phyloP scores from a whole-genome alignment of 2,329 filamentous ascomycete genomes.

The Penicillium sp. region DNA sequence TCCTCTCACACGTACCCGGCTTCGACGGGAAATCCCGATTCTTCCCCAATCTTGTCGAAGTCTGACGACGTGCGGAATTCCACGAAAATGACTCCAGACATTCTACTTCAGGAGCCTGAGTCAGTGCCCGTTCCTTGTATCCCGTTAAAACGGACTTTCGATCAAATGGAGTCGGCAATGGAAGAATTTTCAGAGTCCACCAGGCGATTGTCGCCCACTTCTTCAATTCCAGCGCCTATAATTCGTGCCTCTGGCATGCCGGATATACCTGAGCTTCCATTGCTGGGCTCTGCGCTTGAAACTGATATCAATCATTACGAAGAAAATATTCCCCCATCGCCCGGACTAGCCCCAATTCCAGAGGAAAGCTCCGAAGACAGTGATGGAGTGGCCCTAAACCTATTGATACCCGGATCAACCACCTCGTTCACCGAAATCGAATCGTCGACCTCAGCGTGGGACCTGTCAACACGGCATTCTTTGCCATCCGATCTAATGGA shows the following conservation, averaged over 20 bases:
- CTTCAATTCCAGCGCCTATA: not conserved
- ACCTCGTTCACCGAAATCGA: not conserved
- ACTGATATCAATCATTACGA: not conserved
- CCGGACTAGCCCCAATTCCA: not conserved
- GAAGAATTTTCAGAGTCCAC: not conserved
- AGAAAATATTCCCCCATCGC: not conserved
- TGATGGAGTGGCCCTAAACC: not conserved
- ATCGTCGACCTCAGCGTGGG: too few species aligned
- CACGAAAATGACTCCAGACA: not conserved
- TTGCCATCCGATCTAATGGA: not conserved
- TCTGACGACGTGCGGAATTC: not conserved
- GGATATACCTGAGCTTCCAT: not conserved
- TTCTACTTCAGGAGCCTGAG: not conserved
- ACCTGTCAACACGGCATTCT: not conserved
- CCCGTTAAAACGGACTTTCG: not conserved
- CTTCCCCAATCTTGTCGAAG: not conserved
- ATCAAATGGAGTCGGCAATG: not conserved
- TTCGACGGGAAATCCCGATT: not conserved
- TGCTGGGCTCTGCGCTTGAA: not conserved
- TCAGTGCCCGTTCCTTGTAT: not conserved
- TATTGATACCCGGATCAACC: not conserved
- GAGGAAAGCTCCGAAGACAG: not conserved
- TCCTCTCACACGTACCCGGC: not conserved
- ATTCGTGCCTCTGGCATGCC: not conserved
- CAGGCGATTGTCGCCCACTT: too few species aligned